Evolutionary conservation across 805 yeast species (phyloP).

Genomic region (Candida namnaoensis): DNA sequence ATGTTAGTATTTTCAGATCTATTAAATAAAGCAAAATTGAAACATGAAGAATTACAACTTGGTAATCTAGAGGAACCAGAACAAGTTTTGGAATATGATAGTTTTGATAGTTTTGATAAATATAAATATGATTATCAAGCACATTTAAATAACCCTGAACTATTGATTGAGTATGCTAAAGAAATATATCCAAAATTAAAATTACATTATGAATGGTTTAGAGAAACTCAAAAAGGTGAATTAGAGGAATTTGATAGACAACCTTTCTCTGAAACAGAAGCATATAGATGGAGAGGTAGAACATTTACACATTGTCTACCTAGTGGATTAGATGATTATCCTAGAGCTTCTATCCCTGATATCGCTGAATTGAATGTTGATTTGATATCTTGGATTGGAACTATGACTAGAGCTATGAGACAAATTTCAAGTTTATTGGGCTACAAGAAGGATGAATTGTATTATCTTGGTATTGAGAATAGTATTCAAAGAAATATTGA

Average conservation of each 20-base stretch:
- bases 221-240: slow-evolving; percentile 72
- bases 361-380: slow-evolving; percentile 89
- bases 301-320: slow-evolving; percentile 80
- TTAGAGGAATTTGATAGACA: slow-evolving; percentile 62
- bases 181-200: slow-evolving; percentile 69
- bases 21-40: slow-evolving; percentile 30
- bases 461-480: slow-evolving; percentile 42
- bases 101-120: slow-evolving; percentile 7
- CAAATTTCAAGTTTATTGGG: slow-evolving; percentile 60
- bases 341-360: slow-evolving; percentile 75
- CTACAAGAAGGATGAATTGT: slow-evolving; percentile 45
- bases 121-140: slow-evolving; percentile 34
- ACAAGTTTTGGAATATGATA: slow-evolving; percentile 14
- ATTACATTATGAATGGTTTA: slow-evolving; percentile 78
- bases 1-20: slow-evolving; percentile 62
- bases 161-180: slow-evolving; percentile 47
- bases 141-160: slow-evolving; percentile 49
- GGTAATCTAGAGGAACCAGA: slow-evolving; percentile 24
- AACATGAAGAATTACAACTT: slow-evolving; percentile 4
- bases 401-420: slow-evolving; percentile 79
- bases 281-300: slow-evolving; percentile 91
- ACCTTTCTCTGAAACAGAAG: slow-evolving; percentile 44
- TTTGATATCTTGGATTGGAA: slow-evolving; percentile 86
- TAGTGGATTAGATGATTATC: slow-evolving; percentile 93
- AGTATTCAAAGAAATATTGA: slow-evolving; percentile 60